Conservation (phyloP, 305 asterid genomes). For the Nicotiana rustica region DNA sequence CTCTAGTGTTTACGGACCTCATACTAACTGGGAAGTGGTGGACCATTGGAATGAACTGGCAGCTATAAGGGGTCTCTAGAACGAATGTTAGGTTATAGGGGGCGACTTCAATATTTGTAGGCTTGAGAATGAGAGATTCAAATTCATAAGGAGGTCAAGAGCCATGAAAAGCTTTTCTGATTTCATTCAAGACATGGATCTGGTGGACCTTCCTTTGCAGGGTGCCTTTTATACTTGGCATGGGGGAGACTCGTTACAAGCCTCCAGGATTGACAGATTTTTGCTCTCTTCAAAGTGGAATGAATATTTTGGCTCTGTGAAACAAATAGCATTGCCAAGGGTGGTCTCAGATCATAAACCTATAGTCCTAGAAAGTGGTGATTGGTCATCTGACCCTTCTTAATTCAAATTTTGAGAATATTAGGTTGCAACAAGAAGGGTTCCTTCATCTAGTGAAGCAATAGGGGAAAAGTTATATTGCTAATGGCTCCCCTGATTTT, state of each 20-base stretch:
- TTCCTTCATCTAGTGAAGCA: neutral
- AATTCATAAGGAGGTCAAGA: neutral
- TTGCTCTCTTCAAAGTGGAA: no score
- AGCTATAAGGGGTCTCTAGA: neutral
- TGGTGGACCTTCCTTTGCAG: neutral
- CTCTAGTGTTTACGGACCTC: no score
- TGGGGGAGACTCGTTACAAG: no score
- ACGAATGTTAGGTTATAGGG: neutral
- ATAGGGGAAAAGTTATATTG: neutral
- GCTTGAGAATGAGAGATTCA: no score
- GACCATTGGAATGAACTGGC: no score
- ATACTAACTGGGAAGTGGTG: no score
- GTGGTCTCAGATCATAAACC: no score
- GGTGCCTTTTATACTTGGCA: neutral
- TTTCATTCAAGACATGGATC: neutral
- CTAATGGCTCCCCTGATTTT: neutral
- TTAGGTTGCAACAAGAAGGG: neutral
- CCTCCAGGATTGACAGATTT: no score
- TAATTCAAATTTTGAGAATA: neutral
- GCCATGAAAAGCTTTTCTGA: neutral
- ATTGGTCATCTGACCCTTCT: no score
- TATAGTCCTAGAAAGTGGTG: no score
- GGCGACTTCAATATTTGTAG: neutral
- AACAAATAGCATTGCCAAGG: no score
- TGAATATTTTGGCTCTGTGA: no score